Evolutionary conservation across 768 basidiomycete species (phyloP).

Genomic region (Suillus subluteus): DNA sequence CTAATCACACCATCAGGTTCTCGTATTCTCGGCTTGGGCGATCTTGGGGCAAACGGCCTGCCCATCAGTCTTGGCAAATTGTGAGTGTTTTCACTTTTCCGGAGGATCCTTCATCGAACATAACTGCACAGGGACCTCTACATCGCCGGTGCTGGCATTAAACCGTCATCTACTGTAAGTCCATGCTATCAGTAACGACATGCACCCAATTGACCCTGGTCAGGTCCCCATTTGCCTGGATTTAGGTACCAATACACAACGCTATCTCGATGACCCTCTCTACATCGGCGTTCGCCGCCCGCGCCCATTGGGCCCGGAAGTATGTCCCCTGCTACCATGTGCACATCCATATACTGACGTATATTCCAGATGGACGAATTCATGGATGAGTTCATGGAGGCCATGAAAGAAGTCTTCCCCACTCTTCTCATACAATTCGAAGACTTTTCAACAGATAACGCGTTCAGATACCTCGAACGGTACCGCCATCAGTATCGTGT

Average conservation of each 20-base stretch:
- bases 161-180: slow-evolving; percentile 48
- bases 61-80: slow-evolving; percentile 76
- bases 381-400: slow-evolving; percentile 77
- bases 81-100: slow-evolving; percentile 37
- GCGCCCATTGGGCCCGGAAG: slow-evolving; percentile 50
- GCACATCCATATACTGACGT: neutral
- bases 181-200: neutral
- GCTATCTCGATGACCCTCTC: slow-evolving; percentile 68
- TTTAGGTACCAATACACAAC: slow-evolving; percentile 75
- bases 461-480: slow-evolving; percentile 71
- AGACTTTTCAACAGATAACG: slow-evolving; percentile 80
- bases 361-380: slow-evolving; percentile 63
- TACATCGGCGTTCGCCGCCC: slow-evolving; percentile 72
- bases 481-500: slow-evolving; percentile 61
- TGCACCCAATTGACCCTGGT: neutral
- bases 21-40: slow-evolving; percentile 72
- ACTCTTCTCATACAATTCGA: slow-evolving; percentile 73
- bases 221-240: slow-evolving; percentile 71
- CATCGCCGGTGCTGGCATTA: slow-evolving; percentile 70
- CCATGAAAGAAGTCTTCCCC: slow-evolving; percentile 67
- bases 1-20: slow-evolving; percentile 44
- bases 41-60: slow-evolving; percentile 44
- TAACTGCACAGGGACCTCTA: slow-evolving; percentile 55
- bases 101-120: slow-evolving; percentile 6
- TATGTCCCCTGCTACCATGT: slow-evolving; percentile 18